Evolutionary conservation across 371 early-diverging fungal genomes (phyloP).

Genomic region (Rhizopus delemar): DNA sequence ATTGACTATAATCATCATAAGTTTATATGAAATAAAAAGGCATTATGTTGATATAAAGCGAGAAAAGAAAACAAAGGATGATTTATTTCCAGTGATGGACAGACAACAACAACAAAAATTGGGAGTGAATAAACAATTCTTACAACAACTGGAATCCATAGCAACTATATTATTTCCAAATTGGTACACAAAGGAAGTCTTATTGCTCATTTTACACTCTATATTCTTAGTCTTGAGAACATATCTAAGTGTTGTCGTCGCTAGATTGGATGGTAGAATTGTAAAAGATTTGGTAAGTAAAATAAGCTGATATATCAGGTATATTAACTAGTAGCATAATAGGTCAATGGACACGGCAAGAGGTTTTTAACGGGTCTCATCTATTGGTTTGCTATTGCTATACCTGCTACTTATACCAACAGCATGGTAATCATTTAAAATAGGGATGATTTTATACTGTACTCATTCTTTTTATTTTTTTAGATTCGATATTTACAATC

Average conservation of each 20-base stretch:
- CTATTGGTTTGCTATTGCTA: conserved; percentile 94
- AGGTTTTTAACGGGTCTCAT: conserved; percentile 55
- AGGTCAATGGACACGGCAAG: conserved; percentile 46
- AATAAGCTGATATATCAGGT: not conserved
- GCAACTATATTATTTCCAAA: conserved; percentile 74
- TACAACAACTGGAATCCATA: conserved; percentile 68
- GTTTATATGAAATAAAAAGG: conserved; percentile 13
- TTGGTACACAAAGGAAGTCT: conserved; percentile 73
- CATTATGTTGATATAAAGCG: not conserved
- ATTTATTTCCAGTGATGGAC: not conserved
- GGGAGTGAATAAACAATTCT: conserved; percentile 70
- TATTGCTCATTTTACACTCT: conserved; percentile 80
- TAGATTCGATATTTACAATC: conserved; percentile 87
- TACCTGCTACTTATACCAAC: conserved; percentile 97
- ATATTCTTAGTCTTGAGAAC: conserved; percentile 88
- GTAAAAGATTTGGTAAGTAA: conserved; percentile 85
- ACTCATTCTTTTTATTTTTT: not conserved
- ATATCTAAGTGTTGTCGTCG: conserved; percentile 89
- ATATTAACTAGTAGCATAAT: not conserved
- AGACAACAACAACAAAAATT: conserved; percentile 40
- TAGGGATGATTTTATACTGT: not conserved
- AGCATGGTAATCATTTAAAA: conserved; percentile 68
- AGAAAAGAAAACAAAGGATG: not conserved
- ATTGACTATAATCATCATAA: conserved; percentile 7
- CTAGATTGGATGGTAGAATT: conserved; percentile 91